Conservation (phyloP, 768 basidiomycete genomes). For the Podaxis sp. region DNA sequence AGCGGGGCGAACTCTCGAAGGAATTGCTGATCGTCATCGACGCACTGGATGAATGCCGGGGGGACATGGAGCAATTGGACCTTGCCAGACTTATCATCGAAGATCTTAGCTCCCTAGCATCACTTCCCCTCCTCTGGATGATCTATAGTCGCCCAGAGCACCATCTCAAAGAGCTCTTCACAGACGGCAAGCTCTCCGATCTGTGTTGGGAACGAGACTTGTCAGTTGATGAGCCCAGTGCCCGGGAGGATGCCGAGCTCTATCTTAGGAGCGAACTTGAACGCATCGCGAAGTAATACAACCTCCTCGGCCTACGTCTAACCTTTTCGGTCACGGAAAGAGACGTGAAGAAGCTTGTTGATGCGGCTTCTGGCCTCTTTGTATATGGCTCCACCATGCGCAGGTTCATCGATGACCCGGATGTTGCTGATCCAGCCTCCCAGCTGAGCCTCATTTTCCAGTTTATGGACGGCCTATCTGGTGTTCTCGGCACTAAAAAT, state of each 20-base stretch:
- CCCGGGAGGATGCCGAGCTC: neutral
- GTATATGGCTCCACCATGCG: slow-evolving; percentile 12
- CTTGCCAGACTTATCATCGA: slow-evolving; percentile 5
- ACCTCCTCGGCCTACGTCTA: neutral
- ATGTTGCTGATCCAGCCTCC: neutral
- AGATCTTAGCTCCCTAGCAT: neutral
- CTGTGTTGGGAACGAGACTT: neutral
- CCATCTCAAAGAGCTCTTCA: neutral
- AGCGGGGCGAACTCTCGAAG: neutral
- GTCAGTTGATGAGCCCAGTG: neutral
- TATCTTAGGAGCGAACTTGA: neutral
- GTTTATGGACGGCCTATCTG: neutral
- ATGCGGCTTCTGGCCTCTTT: slow-evolving; percentile 15
- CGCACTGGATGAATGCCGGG: slow-evolving; percentile 15
- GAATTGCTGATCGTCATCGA: slow-evolving; percentile 4
- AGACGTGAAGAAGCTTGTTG: slow-evolving; percentile 11
- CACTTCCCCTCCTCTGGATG: slow-evolving; percentile 13
- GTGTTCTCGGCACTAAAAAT: neutral
- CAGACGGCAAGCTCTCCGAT: neutral
- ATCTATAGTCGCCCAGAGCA: slow-evolving; percentile 17
- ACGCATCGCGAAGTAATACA: neutral
- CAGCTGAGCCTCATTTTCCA: neutral
- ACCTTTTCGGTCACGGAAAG: neutral
- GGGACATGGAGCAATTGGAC: slow-evolving; percentile 6
- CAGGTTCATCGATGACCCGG: slow-evolving; percentile 17